phyloP scores from a whole-genome alignment of 2,329 filamentous ascomycete genomes.

The Clonostachys chloroleuca region DNA sequence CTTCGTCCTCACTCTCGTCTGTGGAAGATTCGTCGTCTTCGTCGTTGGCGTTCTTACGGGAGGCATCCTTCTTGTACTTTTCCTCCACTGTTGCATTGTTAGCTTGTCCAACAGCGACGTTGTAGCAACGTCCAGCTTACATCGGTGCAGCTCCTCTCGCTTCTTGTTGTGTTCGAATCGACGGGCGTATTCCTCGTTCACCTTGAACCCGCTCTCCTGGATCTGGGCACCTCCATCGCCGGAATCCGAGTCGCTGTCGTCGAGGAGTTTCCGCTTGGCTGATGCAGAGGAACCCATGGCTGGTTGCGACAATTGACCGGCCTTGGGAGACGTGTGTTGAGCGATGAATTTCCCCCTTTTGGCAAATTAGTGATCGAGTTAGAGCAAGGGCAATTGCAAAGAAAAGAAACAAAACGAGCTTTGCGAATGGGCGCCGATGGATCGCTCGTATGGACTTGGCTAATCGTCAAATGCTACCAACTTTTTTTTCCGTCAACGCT shows the following conservation, averaged over 20 bases:
- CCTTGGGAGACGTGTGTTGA: too few relatives aligned
- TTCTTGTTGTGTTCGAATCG: slow-evolving; percentile 98
- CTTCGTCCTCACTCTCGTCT: slow-evolving; percentile 85
- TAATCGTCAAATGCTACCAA: too few relatives aligned
- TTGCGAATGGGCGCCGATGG: too few relatives aligned
- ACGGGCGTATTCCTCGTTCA: slow-evolving; percentile 86
- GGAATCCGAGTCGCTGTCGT: slow-evolving; percentile 48
- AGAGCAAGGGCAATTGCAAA: too few relatives aligned
- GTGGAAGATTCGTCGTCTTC: slow-evolving; percentile 62
- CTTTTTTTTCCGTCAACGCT: too few relatives aligned
- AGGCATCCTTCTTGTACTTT: slow-evolving; percentile 59
- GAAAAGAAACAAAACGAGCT: too few relatives aligned
- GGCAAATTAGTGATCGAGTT: too few relatives aligned
- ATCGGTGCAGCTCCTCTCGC: slow-evolving; percentile 74
- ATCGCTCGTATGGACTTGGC: too few relatives aligned
- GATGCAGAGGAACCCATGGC: slow-evolving; percentile 2
- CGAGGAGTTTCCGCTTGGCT: slow-evolving; percentile 42
- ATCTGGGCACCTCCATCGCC: slow-evolving; percentile 34
- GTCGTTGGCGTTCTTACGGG: slow-evolving; percentile 39
- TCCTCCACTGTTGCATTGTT: slow-evolving; percentile 65
- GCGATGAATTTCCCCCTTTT: too few relatives aligned
- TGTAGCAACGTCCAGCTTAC: slow-evolving; percentile 36
- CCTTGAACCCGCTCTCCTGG: slow-evolving; percentile 56
- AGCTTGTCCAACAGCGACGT: neutral
- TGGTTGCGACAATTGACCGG: too few relatives aligned